A percentile compares a stretch with the other conserved stretches of the same genome.
Conservation (phyloP, 2,329 filamentous ascomycete species). For the Claviceps digitariae region DNA sequence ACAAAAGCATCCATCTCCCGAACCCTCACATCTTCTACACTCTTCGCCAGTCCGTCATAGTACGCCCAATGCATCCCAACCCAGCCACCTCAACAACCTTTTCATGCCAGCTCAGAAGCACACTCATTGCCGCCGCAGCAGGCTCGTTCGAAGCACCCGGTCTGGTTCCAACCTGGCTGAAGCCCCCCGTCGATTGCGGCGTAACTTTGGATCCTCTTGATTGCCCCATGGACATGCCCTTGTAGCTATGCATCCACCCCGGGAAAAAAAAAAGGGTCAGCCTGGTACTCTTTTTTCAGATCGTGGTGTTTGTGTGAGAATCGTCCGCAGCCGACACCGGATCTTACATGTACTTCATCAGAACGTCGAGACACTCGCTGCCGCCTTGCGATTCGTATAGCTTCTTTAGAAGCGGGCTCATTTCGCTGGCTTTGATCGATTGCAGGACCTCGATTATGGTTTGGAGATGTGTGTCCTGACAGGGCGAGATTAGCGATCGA, state of each 20-base stretch:
- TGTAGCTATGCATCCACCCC: slow-evolving; percentile 48
- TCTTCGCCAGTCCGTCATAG: slow-evolving; percentile 92
- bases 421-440: slow-evolving; percentile 91
- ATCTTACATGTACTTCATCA: slow-evolving; percentile 93
- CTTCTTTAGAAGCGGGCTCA: slow-evolving; percentile 73
- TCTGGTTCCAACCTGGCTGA: slow-evolving; percentile 60
- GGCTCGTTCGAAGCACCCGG: slow-evolving; percentile 46
- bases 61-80: slow-evolving; percentile 77
- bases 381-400: slow-evolving; percentile 71
- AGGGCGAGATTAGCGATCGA: not conserved
- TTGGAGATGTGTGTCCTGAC: slow-evolving; percentile 69
- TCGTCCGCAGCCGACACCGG: not conserved
- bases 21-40: slow-evolving; percentile 25
- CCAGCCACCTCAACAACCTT: slow-evolving; percentile 93
- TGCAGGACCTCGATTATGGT: slow-evolving; percentile 89
- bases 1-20: too few relatives aligned
- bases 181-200: slow-evolving; percentile 67
- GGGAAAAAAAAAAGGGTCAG: not conserved
- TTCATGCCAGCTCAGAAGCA: slow-evolving; percentile 95
- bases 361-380: slow-evolving; percentile 71
- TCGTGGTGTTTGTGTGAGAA: not conserved
- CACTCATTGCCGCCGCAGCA: slow-evolving; percentile 84
- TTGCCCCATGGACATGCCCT: slow-evolving; percentile 58
- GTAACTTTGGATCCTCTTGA: slow-evolving; percentile 32
- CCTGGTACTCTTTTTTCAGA: not conserved